These are phyloP conservation scores for Eragrostis curvula DNA, from an alignment of 176 grass and related monocot species.

Conservation along the genomic window DNA sequence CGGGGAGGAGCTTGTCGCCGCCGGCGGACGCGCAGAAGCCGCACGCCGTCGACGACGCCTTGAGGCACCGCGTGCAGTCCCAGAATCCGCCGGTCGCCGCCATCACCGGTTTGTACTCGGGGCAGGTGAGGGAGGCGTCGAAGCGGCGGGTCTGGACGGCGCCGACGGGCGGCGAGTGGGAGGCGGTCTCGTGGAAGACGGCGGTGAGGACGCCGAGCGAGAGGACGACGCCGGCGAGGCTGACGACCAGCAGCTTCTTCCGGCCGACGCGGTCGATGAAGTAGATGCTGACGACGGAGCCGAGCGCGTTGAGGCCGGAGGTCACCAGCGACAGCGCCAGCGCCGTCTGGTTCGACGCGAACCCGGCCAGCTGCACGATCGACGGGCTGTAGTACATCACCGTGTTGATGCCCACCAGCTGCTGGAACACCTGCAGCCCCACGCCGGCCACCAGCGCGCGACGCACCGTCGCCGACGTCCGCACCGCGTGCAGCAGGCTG, in stretches of 20 bases:
- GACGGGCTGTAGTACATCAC: conserved; percentile 96
- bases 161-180: conserved; percentile 62
- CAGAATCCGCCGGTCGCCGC: conserved; percentile 21
- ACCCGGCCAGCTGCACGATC: conserved; percentile 85
- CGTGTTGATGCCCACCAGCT: conserved; percentile 94
- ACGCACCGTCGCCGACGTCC: conserved; percentile 53
- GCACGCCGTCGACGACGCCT: conserved; percentile 49
- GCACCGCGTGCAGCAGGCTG: conserved; percentile 44
- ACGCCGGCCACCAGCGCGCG: conserved; percentile 71
- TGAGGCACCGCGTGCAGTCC: conserved; percentile 88
- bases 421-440: conserved; percentile 79
- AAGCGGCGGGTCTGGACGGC: conserved; percentile 53
- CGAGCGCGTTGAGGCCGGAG: conserved; percentile 79
- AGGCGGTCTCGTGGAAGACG: conserved; percentile 67
- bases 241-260: conserved; percentile 69
- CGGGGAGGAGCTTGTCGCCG: conserved; percentile 62
- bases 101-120: conserved; percentile 16
- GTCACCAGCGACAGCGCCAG: conserved; percentile 81
- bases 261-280: conserved; percentile 81
- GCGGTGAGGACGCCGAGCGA: conserved; percentile 67
- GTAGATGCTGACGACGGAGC: conserved; percentile 89
- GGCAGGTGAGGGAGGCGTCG: conserved; percentile 45
- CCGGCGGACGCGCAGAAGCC: conserved; percentile 70
- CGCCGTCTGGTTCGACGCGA: conserved; percentile 82
- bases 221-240: conserved; percentile 69